These are phyloP conservation scores for Alopecurus myosuroides DNA, from an alignment of 176 grass and related monocot genomes.

Conservation along the genomic window DNA sequence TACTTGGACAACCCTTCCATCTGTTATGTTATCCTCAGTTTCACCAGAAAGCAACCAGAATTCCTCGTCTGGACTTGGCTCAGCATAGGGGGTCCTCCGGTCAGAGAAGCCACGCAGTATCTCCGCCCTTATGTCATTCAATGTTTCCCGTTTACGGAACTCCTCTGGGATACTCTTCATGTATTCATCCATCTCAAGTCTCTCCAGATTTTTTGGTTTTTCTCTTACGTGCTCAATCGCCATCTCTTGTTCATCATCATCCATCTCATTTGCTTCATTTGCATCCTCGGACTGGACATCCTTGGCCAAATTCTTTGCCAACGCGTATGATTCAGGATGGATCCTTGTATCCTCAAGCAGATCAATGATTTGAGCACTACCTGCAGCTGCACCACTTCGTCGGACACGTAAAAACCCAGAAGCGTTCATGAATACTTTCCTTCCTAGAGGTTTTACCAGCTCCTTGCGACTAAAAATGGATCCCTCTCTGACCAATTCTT, in stretches of 20 bases:
- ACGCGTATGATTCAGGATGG: conserved; percentile 90
- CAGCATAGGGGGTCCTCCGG: conserved; percentile 53
- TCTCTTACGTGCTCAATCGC: conserved; percentile 81
- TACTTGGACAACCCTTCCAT: conserved; percentile 96
- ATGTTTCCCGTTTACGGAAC: conserved; percentile 55
- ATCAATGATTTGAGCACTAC: conserved; percentile 79
- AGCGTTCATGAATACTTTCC: conserved; percentile 90
- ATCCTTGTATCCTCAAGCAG: conserved; percentile 97
- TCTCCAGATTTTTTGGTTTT: conserved; percentile 3
- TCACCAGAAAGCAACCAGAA: conserved; percentile 97
- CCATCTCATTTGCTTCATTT: conserved; percentile 69
- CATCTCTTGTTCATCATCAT: conserved; percentile 83
- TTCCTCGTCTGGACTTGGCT: conserved; percentile 78
- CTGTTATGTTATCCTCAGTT: conserved; percentile 88
- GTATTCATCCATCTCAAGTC: conserved; percentile 58
- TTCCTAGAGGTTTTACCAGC: conserved; percentile 67
- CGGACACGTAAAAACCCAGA: conserved; percentile 88
- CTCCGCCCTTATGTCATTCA: conserved; percentile 50
- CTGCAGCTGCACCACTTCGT: conserved; percentile 65
- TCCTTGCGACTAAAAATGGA: conserved; percentile 88
- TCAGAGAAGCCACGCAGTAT: conserved; percentile 62
- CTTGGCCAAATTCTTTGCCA: conserved; percentile 89
- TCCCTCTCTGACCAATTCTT: conserved; percentile 80
- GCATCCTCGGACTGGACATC: conserved; percentile 54
- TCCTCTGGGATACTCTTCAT: conserved; percentile 60